Evolutionary conservation across 116 monocot species (phyloP).

Genomic region (Thalassia testudinum): DNA sequence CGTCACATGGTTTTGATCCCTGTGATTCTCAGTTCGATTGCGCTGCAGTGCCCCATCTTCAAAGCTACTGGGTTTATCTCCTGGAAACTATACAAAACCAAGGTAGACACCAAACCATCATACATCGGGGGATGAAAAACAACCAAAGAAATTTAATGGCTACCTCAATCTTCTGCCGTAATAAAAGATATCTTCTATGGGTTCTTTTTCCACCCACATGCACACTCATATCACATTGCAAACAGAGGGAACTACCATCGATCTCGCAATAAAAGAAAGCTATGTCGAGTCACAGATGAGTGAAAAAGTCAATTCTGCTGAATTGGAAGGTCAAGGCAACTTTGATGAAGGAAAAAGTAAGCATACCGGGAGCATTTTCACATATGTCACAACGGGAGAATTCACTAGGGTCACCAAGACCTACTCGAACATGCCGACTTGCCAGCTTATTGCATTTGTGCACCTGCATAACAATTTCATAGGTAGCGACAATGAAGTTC

Average conservation of each 20-base stretch:
- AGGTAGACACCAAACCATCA: neutral
- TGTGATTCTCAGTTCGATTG: conserved; percentile 14
- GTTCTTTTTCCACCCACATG: conserved; percentile 97
- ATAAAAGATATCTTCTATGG: conserved; percentile 73
- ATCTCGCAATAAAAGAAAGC: conserved; percentile 96
- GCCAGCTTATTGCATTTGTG: conserved; percentile 98
- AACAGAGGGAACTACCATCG: conserved; percentile 93
- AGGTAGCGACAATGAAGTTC: too few relatives aligned
- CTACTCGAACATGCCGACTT: conserved; percentile 87
- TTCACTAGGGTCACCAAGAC: conserved; percentile 71
- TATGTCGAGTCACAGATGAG: conserved; percentile 13
- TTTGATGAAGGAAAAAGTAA: neutral
- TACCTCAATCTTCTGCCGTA: conserved; percentile 88
- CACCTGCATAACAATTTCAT: conserved; percentile 26
- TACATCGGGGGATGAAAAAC: neutral
- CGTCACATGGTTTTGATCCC: conserved; percentile 25
- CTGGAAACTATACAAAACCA: conserved; percentile 47
- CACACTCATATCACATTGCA: conserved; percentile 94
- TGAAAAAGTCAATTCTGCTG: neutral
- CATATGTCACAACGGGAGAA: conserved; percentile 87
- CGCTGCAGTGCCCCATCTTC: conserved; percentile 33
- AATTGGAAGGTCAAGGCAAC: neutral
- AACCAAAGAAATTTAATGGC: neutral
- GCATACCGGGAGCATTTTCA: conserved; percentile 80
- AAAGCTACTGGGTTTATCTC: conserved; percentile 38